phyloP scores from a whole-genome alignment of 306 rosid genomes.

The Alnus glutinosa region DNA sequence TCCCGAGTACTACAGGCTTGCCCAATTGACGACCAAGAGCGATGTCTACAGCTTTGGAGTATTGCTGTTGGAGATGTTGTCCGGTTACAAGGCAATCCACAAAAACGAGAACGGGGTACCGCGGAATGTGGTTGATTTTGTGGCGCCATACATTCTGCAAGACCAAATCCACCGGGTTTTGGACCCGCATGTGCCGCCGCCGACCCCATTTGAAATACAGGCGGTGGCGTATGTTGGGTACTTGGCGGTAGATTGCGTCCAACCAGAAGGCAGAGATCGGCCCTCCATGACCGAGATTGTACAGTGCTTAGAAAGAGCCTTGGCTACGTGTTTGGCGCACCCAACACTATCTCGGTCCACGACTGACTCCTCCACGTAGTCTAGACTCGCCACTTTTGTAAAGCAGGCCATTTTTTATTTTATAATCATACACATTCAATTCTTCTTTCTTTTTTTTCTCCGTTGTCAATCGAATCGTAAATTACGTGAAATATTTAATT shows the following conservation, averaged over 20 bases:
- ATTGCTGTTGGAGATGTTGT: constrained; percentile 60
- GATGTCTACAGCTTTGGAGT: constrained; percentile 94
- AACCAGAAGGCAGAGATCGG: constrained; percentile 56
- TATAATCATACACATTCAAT: not conserved
- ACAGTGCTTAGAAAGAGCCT: constrained; percentile 59
- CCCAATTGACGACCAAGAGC: constrained; percentile 65
- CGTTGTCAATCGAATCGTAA: not conserved
- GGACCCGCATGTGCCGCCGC: constrained; percentile 66
- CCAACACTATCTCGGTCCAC: constrained; percentile 43
- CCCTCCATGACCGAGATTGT: constrained; percentile 69
- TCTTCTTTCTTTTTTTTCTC: not conserved
- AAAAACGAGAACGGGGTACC: constrained; percentile 66
- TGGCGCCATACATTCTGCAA: constrained; percentile 57
- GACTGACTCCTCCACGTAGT: constrained; percentile 37
- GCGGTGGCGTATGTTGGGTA: constrained; percentile 78
- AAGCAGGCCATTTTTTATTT: not conserved
- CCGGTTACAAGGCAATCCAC: constrained; percentile 71
- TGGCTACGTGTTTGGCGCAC: constrained; percentile 53
- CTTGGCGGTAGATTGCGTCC: constrained; percentile 79
- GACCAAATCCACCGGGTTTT: constrained; percentile 81
- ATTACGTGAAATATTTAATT: too few relatives aligned
- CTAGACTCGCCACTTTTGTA: constrained; percentile 3
- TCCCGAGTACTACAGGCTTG: constrained; percentile 85
- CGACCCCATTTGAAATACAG: constrained; percentile 79
- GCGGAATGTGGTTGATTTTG: constrained; percentile 78